Evolutionary conservation across 345 rosid species (phyloP), one percentile per base, ranked within the genome.

Genomic region (Cardamine occulta): DNA sequence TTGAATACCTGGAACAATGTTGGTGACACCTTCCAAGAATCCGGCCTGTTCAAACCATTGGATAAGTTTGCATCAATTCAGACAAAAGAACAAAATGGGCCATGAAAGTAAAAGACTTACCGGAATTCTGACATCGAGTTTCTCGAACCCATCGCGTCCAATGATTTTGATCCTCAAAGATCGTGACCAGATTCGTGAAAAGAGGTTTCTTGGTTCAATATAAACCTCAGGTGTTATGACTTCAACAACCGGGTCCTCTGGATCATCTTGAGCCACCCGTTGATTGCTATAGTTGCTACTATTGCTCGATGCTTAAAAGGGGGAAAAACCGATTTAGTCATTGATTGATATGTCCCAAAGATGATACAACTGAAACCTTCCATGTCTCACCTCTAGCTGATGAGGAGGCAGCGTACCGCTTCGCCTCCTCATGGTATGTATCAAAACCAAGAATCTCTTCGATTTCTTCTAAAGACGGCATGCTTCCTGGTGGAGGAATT

Each of bases 401-500:
- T 75, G 85, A 63, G 14, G 59, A 74, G 19, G 62, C 66, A 72
- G 88, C 78, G 58, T 94, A 94, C 71, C 58, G 90, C 74, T 84
- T 86, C 70, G 86, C 93, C 84, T 94, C 98, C 78, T 91, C 93
- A 57, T 84, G 86, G 82, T 91, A 91, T 44, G 78, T 14, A 3
- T 88, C 86, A 77, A 85, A 88, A 61, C 98, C 97, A 74, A 94
- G 81, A 58, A 85, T 82, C 72, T 89, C 90, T 79, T 89, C 80
- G 19, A 94, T 87, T 80, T 91, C 97, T 62, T 85, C 85, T 52
- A 94, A 88, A 52, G 96, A 70, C 9, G 91, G 88, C 90, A 91
- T 88, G 86, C 91, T 94, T 85, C 93, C 96, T 34, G 97, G 98
- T 47, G 95, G 83, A 60, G 96, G 98, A 47, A 94, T 82, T 37